Evolutionary conservation across 2,329 filamentous ascomycete species (phyloP).

Genomic region (Colletotrichum echinochloae): DNA sequence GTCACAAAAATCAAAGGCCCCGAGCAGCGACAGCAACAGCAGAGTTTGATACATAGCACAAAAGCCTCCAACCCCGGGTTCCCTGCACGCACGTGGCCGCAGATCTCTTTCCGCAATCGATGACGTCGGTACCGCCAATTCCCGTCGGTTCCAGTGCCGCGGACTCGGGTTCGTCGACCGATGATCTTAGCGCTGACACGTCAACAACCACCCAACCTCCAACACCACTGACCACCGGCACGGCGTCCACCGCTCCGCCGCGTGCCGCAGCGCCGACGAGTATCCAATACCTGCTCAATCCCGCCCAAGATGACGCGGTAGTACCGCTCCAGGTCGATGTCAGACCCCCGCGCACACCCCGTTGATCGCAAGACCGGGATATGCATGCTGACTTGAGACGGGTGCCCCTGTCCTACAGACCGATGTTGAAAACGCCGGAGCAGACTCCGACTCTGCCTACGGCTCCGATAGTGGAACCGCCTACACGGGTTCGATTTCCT

Average conservation of each 20-base stretch:
- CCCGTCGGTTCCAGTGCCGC: conserved; percentile 23
- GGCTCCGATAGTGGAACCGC: conserved; percentile 48
- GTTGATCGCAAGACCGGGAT: neutral
- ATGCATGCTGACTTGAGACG: conserved; percentile 18
- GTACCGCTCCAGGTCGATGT: conserved; percentile 46
- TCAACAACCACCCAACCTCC: neutral
- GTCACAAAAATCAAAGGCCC: neutral
- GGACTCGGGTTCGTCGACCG: conserved; percentile 17
- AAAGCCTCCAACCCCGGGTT: neutral
- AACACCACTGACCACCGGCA: neutral
- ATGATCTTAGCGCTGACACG: neutral
- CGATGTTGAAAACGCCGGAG: conserved; percentile 36
- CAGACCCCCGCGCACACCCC: conserved; percentile 10
- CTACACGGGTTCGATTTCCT: conserved; percentile 53
- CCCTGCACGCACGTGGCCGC: neutral
- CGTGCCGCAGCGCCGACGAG: conserved; percentile 10
- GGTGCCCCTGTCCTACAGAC: conserved; percentile 1
- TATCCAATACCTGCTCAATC: conserved; percentile 37
- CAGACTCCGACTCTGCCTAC: conserved; percentile 51
- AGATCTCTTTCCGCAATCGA: neutral
- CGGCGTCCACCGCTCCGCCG: conserved; percentile 13
- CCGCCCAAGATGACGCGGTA: conserved; percentile 41
- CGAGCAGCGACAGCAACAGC: neutral
- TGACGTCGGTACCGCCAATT: conserved; percentile 20
- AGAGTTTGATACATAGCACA: neutral